phyloP scores from a whole-genome alignment of 306 rosid species.

The Canavalia ensiformis region DNA sequence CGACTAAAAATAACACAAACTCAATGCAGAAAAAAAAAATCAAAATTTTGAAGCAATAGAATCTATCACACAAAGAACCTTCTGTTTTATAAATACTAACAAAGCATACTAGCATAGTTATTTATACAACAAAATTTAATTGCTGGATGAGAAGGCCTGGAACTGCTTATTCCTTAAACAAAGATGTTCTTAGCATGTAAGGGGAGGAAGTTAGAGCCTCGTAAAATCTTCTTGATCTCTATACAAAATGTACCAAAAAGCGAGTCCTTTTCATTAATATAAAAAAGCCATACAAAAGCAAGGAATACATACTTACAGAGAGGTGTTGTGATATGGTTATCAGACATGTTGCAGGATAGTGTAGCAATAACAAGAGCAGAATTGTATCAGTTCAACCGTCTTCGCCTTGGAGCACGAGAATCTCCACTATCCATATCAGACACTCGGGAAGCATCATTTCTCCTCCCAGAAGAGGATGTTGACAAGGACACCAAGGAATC shows the following conservation, averaged over 20 bases:
- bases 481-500: conserved; percentile 74
- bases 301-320: conserved; percentile 31
- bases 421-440: conserved; percentile 76
- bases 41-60: neutral
- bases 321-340: conserved; percentile 7
- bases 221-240: conserved; percentile 38
- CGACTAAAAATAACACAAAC: neutral
- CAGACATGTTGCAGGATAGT: neutral
- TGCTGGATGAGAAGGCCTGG: neutral
- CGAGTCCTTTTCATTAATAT: conserved; percentile 16
- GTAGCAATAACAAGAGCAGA: conserved; percentile 3
- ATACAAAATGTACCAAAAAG: neutral
- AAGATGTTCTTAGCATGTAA: conserved; percentile 18
- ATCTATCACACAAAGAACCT: neutral
- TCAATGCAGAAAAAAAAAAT: neutral
- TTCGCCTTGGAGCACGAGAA: conserved; percentile 69
- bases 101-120: neutral
- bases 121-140: neutral
- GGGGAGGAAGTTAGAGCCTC: conserved; percentile 36
- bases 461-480: conserved; percentile 74
- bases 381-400: conserved; percentile 61
- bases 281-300: conserved; percentile 24
- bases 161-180: neutral
- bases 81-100: neutral
- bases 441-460: conserved; percentile 61